phyloP scores from a whole-genome alignment of 257 asterid genomes.

The Leptodermis oblonga region DNA sequence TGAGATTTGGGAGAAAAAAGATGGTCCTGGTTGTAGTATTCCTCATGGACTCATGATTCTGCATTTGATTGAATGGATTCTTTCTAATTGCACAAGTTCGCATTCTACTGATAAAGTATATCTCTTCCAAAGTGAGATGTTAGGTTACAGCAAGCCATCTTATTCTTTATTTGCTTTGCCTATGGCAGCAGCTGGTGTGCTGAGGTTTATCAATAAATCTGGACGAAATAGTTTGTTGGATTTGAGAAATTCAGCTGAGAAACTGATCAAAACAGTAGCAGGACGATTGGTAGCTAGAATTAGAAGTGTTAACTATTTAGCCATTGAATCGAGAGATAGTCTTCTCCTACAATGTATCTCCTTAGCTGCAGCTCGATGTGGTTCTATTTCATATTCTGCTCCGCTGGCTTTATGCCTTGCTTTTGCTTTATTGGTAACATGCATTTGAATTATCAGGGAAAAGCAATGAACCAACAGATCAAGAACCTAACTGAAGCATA shows the following conservation, averaged over 20 bases:
- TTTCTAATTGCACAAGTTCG: slow-evolving; percentile 45
- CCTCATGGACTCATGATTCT: slow-evolving; percentile 73
- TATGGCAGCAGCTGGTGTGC: slow-evolving; percentile 81
- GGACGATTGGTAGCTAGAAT: slow-evolving; percentile 34
- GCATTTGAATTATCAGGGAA: too few relatives aligned
- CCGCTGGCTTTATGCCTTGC: slow-evolving; percentile 56
- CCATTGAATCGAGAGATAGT: slow-evolving; percentile 26
- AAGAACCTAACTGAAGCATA: neutral
- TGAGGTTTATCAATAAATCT: slow-evolving; percentile 64
- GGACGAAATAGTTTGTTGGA: slow-evolving; percentile 47
- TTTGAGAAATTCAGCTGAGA: slow-evolving; percentile 50
- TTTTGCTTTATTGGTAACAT: slow-evolving; percentile 52
- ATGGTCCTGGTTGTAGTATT: slow-evolving; percentile 44
- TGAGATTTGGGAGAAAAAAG: slow-evolving; percentile 56
- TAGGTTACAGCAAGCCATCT: slow-evolving; percentile 41
- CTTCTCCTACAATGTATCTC: slow-evolving; percentile 61
- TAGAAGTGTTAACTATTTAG: slow-evolving; percentile 20
- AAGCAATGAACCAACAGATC: neutral
- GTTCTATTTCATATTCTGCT: slow-evolving; percentile 47
- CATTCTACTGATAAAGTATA: slow-evolving; percentile 52
- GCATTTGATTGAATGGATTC: slow-evolving; percentile 84
- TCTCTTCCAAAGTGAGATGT: slow-evolving; percentile 34
- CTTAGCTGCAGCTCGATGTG: slow-evolving; percentile 73
- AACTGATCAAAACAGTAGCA: slow-evolving; percentile 46
- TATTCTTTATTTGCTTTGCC: slow-evolving; percentile 55